Percentiles rank a stretch among this genome's conserved stretches.
Evolutionary conservation across 1,284 basidiomycete species (phyloP).

Genomic region (Schizophyllum amplum): DNA sequence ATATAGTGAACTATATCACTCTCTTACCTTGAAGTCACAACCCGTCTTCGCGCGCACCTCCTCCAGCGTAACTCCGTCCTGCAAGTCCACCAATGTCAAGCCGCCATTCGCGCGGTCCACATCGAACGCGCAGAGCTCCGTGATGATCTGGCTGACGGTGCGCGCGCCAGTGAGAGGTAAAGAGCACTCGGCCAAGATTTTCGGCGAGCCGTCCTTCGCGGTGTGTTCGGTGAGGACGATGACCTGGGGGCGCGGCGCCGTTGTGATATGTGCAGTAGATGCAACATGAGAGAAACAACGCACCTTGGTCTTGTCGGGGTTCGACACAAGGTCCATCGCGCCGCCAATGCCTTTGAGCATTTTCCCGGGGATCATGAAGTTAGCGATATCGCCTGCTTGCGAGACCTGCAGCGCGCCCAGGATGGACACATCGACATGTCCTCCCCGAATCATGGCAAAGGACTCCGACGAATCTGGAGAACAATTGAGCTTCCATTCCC

Average conservation of each 20-base stretch:
- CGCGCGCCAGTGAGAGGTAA: slow-evolving; percentile 85
- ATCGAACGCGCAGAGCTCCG: slow-evolving; percentile 87
- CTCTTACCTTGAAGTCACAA: slow-evolving; percentile 60
- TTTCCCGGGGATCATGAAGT: slow-evolving; percentile 97
- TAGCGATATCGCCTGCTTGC: slow-evolving; percentile 88
- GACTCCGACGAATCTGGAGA: slow-evolving; percentile 75
- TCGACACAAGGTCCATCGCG: slow-evolving; percentile 93
- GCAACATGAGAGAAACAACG: neutral
- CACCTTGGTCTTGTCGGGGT: slow-evolving; percentile 78
- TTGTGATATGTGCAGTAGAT: too few species aligned
- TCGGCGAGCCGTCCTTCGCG: slow-evolving; percentile 83
- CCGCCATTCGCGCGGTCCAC: slow-evolving; percentile 73
- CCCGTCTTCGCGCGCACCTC: slow-evolving; percentile 84
- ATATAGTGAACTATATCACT: too few species aligned
- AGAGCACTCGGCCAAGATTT: slow-evolving; percentile 77
- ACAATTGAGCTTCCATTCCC: neutral
- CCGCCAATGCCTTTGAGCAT: slow-evolving; percentile 91
- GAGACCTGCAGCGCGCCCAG: slow-evolving; percentile 90
- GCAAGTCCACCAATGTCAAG: slow-evolving; percentile 75
- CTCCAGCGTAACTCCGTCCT: slow-evolving; percentile 76
- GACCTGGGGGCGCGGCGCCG: slow-evolving; percentile 30
- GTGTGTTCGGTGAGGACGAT: slow-evolving; percentile 87
- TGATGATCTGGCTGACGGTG: slow-evolving; percentile 86
- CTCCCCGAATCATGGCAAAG: slow-evolving; percentile 95
- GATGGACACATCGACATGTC: slow-evolving; percentile 92